Base-by-base conservation (phyloP, 1,139 yeast species). In the Nematodospora anomalae region DNA sequence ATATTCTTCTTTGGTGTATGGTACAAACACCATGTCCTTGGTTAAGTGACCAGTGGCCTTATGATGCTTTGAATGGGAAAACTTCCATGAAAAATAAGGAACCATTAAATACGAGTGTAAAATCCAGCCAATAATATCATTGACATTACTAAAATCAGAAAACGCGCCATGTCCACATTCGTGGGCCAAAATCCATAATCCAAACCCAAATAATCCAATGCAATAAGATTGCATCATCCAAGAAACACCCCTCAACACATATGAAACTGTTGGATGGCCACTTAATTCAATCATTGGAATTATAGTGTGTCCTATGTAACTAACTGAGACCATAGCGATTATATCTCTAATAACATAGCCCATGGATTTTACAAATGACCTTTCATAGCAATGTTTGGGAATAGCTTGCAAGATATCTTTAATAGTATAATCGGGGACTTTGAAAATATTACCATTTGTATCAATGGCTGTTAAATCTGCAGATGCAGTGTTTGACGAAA, bases 131-230 rank as follows among this genome's bases (percentile, higher is more conserved):
- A 82, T 80, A 33, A 76, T 60, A 58, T 86, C 92, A 59, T 86
- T 85, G 45, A 85, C 74, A 56, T 67, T 59, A 46, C 74, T 75
- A 55, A 79, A 80, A 52, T 84, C 88, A 16, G 86, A 77, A 55
- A 86, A 86, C 21, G 95, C 95, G 41, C 80, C 83, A 62, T 86
- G 95, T 37, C 95, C 95, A 67, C 95, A 86, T 64, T 86, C 95
- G 62, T 86, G 95, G 42, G 95, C 95, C 59, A 86, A 62, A 45
- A 86, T 83, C 95, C 95, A 86, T 47, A 83, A 55, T 24, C 95
- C 95, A 44, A 87, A 81, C 22, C 86, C 85, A 52, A 82, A 74
- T 47, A 84, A 67, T 33, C 94, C 87, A 50, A 79, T 78, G 30
- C 66, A 60, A 41, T 71, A 57, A 20, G 65, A 57, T 49, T 67